phyloP scores from a whole-genome alignment of 169 alveolate species.

The Plasmodium reichenowi region DNA sequence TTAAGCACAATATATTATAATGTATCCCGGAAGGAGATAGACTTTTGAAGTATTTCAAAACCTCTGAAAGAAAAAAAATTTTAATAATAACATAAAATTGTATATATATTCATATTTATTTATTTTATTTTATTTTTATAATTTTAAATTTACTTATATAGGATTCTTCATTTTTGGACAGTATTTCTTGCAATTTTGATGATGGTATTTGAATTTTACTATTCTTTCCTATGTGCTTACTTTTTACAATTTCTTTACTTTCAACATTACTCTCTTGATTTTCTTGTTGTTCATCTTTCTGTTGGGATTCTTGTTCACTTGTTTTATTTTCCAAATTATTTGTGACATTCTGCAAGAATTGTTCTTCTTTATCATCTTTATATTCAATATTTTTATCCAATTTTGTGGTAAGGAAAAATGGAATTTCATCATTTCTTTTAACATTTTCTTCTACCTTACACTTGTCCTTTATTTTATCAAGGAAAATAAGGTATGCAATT shows the following conservation, averaged over 20 bases:
- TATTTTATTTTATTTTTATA: neutral
- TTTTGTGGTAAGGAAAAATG: conserved; percentile 61
- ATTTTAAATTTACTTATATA: conserved; percentile 36
- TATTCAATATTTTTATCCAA: conserved; percentile 52
- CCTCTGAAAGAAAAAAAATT: conserved; percentile 13
- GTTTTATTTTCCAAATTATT: neutral
- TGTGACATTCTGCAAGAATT: conserved; percentile 44
- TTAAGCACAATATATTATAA: conserved; percentile 51
- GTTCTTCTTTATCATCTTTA: conserved; percentile 27
- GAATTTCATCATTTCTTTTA: conserved; percentile 59
- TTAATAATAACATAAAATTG: neutral
- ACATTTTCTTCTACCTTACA: conserved; percentile 66
- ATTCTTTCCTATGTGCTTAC: conserved; percentile 19
- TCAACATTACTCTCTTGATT: conserved; percentile 1
- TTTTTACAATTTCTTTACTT: neutral
- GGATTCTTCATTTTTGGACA: conserved; percentile 36
- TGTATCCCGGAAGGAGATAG: conserved; percentile 74
- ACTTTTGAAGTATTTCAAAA: conserved; percentile 45
- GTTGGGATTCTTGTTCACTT: neutral
- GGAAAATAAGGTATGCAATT: conserved; percentile 56
- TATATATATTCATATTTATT: neutral
- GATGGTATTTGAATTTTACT: conserved; percentile 3
- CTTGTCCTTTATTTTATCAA: conserved; percentile 66
- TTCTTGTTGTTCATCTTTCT: neutral
- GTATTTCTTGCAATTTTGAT: conserved; percentile 60